A percentile compares a stretch with the other conserved stretches of the same genome.
Evolutionary conservation across 2,329 filamentous ascomycete genomes (phyloP).

Genomic region (Paraconiothyrium sp.): DNA sequence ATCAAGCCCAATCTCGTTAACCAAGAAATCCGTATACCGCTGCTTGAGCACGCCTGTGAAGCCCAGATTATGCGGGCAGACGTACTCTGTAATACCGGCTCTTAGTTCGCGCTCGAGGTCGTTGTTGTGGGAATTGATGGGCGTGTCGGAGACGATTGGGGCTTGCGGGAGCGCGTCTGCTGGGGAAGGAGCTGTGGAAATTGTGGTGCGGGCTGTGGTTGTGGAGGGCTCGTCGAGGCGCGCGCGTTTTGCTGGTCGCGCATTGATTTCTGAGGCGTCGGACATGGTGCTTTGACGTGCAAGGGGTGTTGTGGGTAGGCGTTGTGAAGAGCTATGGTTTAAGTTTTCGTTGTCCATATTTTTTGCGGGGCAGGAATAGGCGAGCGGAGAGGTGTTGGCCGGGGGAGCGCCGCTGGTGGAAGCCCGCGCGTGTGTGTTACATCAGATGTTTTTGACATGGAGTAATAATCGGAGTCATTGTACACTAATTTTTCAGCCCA

Average conservation of each 20-base stretch:
- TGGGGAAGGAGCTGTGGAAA: conserved; percentile 18
- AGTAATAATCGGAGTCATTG: neutral
- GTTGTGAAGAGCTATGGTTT: conserved; percentile 3
- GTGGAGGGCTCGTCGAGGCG: conserved; percentile 38
- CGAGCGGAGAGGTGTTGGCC: conserved; percentile 2
- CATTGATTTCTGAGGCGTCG: conserved; percentile 14
- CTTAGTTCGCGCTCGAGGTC: conserved; percentile 54
- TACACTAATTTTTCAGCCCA: neutral
- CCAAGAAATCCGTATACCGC: conserved; percentile 88
- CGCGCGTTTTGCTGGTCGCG: conserved; percentile 45
- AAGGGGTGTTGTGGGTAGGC: conserved; percentile 38
- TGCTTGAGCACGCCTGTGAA: conserved; percentile 75
- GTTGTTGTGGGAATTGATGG: conserved; percentile 31
- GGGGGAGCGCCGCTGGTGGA: conserved; percentile 1
- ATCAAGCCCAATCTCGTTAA: conserved; percentile 84
- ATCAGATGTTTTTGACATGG: neutral
- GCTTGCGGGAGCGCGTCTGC: conserved; percentile 17
- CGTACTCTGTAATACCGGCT: conserved; percentile 71
- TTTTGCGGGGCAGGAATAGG: conserved; percentile 19
- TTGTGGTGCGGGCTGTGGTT: conserved; percentile 13
- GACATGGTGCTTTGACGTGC: conserved; percentile 26
- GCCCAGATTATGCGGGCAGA: conserved; percentile 65
- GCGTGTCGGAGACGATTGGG: conserved; percentile 24
- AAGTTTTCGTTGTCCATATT: conserved; percentile 8
- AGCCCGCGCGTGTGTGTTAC: too few relatives aligned